Percentiles rank a stretch among this genome's conserved stretches.
phyloP scores from a whole-genome alignment of 2,329 filamentous ascomycete species.

The Penicillium sp. region DNA sequence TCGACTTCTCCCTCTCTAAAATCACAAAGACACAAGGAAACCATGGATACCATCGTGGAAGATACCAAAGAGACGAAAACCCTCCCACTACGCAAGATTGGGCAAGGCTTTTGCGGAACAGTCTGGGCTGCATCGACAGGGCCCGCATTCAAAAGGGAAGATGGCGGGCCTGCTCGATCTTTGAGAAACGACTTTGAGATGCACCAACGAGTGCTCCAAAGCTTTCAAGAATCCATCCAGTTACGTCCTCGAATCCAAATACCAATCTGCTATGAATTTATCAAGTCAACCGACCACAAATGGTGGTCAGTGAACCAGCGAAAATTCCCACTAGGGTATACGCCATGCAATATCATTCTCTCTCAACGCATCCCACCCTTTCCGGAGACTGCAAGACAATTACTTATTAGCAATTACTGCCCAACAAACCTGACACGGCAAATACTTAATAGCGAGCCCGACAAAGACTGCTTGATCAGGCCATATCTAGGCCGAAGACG shows the following conservation, averaged over 20 bases:
- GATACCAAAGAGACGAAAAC: not conserved
- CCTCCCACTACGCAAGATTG: slow-evolving; percentile 17
- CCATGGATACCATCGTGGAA: not conserved
- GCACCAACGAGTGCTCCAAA: slow-evolving; percentile 23
- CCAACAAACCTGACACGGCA: slow-evolving; percentile 16
- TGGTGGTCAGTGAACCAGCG: slow-evolving; percentile 28
- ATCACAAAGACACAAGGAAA: not conserved
- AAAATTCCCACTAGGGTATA: slow-evolving; percentile 26
- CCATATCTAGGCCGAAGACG: slow-evolving; percentile 45
- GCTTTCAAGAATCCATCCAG: slow-evolving; percentile 4
- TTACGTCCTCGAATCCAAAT: slow-evolving; percentile 14
- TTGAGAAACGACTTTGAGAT: slow-evolving; percentile 30
- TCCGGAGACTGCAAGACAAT: slow-evolving; percentile 17
- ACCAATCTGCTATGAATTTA: slow-evolving; percentile 24
- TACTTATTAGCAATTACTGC: slow-evolving; percentile 34
- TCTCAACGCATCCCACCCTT: slow-evolving; percentile 36
- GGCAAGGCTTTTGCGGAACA: slow-evolving; percentile 30
- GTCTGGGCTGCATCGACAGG: slow-evolving; percentile 26
- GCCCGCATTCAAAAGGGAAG: slow-evolving; percentile 32
- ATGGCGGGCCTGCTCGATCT: slow-evolving; percentile 27
- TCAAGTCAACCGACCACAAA: slow-evolving; percentile 13
- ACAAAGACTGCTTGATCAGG: slow-evolving; percentile 48
- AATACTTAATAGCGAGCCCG: slow-evolving; percentile 29
- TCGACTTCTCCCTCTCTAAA: not conserved
- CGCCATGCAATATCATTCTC: slow-evolving; percentile 33